Evolutionary conservation across 345 rosid genomes (phyloP).

Genomic region (Fremontodendron californicum): DNA sequence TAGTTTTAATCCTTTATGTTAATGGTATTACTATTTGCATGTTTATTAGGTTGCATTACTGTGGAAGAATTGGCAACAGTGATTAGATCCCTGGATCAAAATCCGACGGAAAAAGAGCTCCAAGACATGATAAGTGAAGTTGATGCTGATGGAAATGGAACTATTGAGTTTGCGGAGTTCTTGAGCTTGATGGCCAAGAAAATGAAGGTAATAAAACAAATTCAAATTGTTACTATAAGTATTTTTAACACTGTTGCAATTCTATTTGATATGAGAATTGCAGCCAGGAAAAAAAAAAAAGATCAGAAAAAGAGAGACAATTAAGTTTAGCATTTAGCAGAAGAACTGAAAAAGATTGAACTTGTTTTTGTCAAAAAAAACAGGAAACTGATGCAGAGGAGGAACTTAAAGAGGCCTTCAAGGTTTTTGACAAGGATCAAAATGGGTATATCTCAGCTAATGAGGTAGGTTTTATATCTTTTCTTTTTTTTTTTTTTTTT

Average conservation of each 20-base stretch:
- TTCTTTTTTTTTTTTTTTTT: neutral
- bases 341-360: neutral
- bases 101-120: constrained; percentile 68
- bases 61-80: constrained; percentile 71
- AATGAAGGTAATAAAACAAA: constrained; percentile 41
- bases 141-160: constrained; percentile 65
- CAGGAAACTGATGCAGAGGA: constrained; percentile 79
- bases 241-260: neutral
- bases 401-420: constrained; percentile 82
- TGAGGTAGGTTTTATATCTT: constrained; percentile 44
- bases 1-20: neutral
- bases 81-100: constrained; percentile 72
- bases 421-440: constrained; percentile 88
- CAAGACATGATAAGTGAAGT: constrained; percentile 74
- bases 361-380: constrained; percentile 1
- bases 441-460: constrained; percentile 76
- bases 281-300: too few relatives aligned
- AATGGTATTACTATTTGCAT: neutral
- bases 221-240: neutral
- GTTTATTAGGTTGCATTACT: constrained; percentile 54
- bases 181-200: constrained; percentile 67
- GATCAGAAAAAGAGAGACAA: neutral
- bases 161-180: constrained; percentile 73
- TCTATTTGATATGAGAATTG: too few relatives aligned
- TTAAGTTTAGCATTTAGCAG: neutral